A percentile compares a stretch with the other conserved stretches of the same genome.
Conservation (phyloP, 1,284 basidiomycete species). For the Lentinula novae-zelandiae region DNA sequence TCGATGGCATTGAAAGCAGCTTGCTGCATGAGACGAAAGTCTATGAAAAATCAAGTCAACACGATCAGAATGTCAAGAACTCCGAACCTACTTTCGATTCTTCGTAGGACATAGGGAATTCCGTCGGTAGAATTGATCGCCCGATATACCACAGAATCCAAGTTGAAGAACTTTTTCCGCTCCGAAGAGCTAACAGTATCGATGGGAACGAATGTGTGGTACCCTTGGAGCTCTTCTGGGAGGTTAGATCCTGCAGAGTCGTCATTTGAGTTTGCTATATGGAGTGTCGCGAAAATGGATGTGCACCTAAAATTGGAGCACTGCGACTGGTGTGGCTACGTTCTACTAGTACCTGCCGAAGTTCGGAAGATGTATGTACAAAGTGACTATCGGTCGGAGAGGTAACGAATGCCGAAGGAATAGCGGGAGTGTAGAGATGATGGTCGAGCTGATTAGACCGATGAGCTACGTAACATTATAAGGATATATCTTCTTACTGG, state of each 20-base stretch:
- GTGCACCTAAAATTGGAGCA: slow-evolving; percentile 21
- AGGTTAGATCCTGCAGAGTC: slow-evolving; percentile 46
- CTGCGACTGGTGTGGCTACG: slow-evolving; percentile 73
- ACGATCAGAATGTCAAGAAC: neutral
- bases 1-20: slow-evolving; percentile 84
- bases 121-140: slow-evolving; percentile 82
- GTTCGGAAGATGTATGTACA: slow-evolving; percentile 52
- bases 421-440: slow-evolving; percentile 79
- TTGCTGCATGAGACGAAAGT: slow-evolving; percentile 81
- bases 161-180: slow-evolving; percentile 66
- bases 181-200: slow-evolving; percentile 48
- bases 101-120: slow-evolving; percentile 71
- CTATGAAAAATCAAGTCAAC: slow-evolving; percentile 35
- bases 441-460: slow-evolving; percentile 69
- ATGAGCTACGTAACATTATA: neutral
- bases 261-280: slow-evolving; percentile 21
- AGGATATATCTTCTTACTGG: slow-evolving; percentile 46
- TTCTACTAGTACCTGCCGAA: slow-evolving; percentile 78
- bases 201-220: slow-evolving; percentile 84
- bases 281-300: neutral
- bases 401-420: slow-evolving; percentile 51
- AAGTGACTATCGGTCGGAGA: slow-evolving; percentile 57
- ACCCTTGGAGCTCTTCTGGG: slow-evolving; percentile 88
- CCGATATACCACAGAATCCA: slow-evolving; percentile 81
- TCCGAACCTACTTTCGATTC: slow-evolving; percentile 75